Evolutionary conservation across 1,139 yeast genomes (phyloP), one percentile per base, ranked within the genome.

Genomic region (Yamadazyma songkhlaensis): DNA sequence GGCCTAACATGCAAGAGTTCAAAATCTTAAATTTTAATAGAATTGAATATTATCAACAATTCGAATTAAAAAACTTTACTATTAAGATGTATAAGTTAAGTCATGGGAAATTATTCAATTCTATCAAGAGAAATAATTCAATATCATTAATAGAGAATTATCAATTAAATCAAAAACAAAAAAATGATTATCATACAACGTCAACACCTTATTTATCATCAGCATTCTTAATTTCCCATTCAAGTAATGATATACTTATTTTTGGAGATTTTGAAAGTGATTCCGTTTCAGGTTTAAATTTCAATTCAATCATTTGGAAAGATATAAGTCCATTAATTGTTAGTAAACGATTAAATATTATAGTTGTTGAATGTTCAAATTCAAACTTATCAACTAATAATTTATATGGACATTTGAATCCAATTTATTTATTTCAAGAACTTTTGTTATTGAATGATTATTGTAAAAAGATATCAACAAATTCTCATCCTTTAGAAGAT

Each of bases 201-300:
- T 32, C 26, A 31, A 43, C 28, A 37, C 48, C 44, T 26, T 70
- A 69, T 44, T 43, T 51, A 24, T 61, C 70, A 13, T 73, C 83
- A 13, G 80, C 83, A 9, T 83, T 67, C 51, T 59, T 81, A 20
- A 55, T 83, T 25, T 17, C 20, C 6, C 22, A 13, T 21, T 11
- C 11, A 51, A 41, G 48, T 3, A 29, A 38, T 0, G 49, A 63
- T 1, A 37, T 86, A 5, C 55, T 85, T 12, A 59, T 84, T 4
- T 87, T 86, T 68, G 96, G 96, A 1, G 96, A 87, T 55, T 79
- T 86, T 36, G 95, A 87, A 55, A 74, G 86, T 31, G 95, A 86
- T 54, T 29, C 53, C 4, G 57, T 68, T 0, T 74, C 84, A 8
- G 53, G 57, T 2, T 48, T 62, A 5, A 53, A 66, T 14, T 62